Evolutionary conservation across 75 land plant genomes (phyloP).

Genomic region (Adiantum capillusveneris): DNA sequence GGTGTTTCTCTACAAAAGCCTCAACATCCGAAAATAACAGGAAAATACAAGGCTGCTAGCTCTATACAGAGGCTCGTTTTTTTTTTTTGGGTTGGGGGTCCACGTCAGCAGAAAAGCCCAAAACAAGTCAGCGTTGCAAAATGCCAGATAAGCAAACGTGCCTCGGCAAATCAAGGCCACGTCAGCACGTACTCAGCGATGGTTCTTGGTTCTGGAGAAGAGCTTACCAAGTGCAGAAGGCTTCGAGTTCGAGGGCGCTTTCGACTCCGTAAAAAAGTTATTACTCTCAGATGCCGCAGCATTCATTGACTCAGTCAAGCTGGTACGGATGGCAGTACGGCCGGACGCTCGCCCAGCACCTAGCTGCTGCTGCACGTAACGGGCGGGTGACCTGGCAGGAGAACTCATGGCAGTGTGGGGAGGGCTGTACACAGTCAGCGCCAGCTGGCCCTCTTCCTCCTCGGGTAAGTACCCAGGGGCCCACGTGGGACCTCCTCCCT

Average conservation of each 20-base stretch:
- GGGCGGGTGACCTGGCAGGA: conserved; percentile 2
- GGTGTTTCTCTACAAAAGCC: too few species aligned
- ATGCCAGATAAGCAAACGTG: too few species aligned
- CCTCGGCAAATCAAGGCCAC: too few species aligned
- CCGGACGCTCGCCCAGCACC: not conserved
- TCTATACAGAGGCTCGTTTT: too few species aligned
- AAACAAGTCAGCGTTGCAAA: too few species aligned
- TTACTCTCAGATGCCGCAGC: not conserved
- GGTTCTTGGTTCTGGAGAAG: not conserved
- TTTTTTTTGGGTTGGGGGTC: too few species aligned
- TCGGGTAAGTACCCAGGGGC: too few species aligned
- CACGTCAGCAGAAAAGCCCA: too few species aligned
- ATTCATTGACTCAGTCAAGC: not conserved
- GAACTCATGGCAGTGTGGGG: conserved; percentile 1
- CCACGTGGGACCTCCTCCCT: too few species aligned
- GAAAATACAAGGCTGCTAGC: too few species aligned
- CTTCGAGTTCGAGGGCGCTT: not conserved
- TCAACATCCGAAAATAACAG: too few species aligned
- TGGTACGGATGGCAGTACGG: not conserved
- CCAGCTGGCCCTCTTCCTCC: not conserved
- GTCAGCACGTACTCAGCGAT: too few species aligned
- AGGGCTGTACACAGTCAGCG: not conserved
- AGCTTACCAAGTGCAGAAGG: not conserved
- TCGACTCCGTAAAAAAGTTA: not conserved
- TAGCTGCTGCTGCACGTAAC: not conserved